These are phyloP conservation scores for Caloboletus inedulis DNA, from an alignment of 1,284 basidiomycete species.

Conservation along the genomic window DNA sequence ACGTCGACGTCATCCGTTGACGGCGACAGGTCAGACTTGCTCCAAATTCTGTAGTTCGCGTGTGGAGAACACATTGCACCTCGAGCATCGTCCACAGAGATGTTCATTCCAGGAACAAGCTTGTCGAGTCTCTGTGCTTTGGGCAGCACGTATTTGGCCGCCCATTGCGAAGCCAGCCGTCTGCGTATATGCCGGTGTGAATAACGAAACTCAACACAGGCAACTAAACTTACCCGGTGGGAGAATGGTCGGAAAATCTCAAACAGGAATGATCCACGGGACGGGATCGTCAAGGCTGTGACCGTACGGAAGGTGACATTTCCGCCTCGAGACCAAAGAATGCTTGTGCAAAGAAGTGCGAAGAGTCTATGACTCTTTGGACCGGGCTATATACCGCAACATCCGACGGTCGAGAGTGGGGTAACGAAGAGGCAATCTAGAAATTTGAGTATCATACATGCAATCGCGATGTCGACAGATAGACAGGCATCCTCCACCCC, in stretches of 20 bases:
- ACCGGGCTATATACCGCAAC: constrained; percentile 42
- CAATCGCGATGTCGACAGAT: background rate
- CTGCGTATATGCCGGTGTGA: constrained; percentile 15
- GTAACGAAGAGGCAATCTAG: constrained; percentile 23
- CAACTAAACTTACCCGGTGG: constrained; percentile 7
- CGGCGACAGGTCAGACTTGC: constrained; percentile 20
- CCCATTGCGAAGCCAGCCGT: constrained; percentile 38
- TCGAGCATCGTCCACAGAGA: constrained; percentile 36
- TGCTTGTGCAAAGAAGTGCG: constrained; percentile 45
- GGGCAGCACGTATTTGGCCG: constrained; percentile 37
- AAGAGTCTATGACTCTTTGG: constrained; percentile 44
- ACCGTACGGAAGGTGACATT: constrained; percentile 37
- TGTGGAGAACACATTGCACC: constrained; percentile 39
- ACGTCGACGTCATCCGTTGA: background rate
- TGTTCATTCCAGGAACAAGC: constrained; percentile 34
- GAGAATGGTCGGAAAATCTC: background rate
- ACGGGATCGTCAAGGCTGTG: constrained; percentile 36
- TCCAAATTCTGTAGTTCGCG: constrained; percentile 41
- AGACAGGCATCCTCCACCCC: constrained; percentile 36
- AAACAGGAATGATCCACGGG: constrained; percentile 44
- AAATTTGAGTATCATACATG: background rate
- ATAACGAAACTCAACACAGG: background rate
- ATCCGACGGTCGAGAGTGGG: constrained; percentile 30
- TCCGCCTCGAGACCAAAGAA: constrained; percentile 38
- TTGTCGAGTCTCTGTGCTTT: constrained; percentile 39